Evolutionary conservation across 2,329 filamentous ascomycete genomes (phyloP).

Genomic region (Blastomyces parvus): DNA sequence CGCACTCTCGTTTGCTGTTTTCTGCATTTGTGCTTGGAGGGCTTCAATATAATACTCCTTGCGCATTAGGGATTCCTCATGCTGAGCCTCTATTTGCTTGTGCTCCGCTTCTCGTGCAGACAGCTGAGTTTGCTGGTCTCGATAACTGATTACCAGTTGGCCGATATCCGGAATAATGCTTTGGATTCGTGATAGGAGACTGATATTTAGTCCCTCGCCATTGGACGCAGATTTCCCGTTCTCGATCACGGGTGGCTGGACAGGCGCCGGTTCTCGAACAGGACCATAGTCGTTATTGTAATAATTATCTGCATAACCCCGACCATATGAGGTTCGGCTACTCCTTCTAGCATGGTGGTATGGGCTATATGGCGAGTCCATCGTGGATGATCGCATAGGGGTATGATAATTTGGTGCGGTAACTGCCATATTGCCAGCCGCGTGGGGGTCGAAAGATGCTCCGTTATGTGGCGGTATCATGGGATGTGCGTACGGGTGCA

Average conservation of each 20-base stretch:
- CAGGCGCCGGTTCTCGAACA: constrained; percentile 23
- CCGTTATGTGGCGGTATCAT: constrained; percentile 23
- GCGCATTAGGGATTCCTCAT: constrained; percentile 42
- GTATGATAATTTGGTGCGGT: constrained; percentile 14
- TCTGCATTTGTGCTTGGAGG: constrained; percentile 42
- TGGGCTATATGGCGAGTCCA: constrained; percentile 29
- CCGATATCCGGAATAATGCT: constrained; percentile 40
- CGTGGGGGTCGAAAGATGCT: constrained; percentile 22
- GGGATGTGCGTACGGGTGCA: constrained; percentile 30
- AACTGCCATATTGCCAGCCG: constrained; percentile 17
- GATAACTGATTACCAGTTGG: constrained; percentile 38
- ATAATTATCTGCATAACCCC: constrained; percentile 25
- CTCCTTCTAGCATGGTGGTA: constrained; percentile 19
- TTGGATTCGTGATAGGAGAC: constrained; percentile 37
- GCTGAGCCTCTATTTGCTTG: constrained; percentile 41
- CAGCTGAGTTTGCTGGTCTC: constrained; percentile 43
- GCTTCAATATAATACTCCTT: constrained; percentile 47
- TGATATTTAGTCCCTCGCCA: constrained; percentile 23
- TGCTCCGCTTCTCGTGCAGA: constrained; percentile 42
- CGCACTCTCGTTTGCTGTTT: constrained; percentile 41
- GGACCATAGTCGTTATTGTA: constrained; percentile 24
- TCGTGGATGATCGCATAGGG: constrained; percentile 28
- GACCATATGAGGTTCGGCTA: constrained; percentile 20
- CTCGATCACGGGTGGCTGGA: constrained; percentile 17
- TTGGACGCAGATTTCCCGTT: constrained; percentile 28